A percentile compares a stretch with the other conserved stretches of the same genome.
phyloP scores from a whole-genome alignment of 257 asterid species.

The Petunia secreta region DNA sequence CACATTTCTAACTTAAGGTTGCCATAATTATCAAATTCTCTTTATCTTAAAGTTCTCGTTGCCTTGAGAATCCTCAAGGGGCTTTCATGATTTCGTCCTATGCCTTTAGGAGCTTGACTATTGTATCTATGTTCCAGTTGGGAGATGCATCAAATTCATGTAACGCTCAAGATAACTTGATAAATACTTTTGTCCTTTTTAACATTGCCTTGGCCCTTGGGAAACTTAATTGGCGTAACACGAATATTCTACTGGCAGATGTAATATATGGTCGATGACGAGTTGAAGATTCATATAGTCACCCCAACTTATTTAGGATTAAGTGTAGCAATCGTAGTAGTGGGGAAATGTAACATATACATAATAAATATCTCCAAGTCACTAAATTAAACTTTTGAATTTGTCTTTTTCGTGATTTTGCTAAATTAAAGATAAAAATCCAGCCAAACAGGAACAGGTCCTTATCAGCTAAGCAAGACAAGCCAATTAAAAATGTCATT shows the following conservation, averaged over 20 bases:
- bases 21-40: constrained; percentile 34
- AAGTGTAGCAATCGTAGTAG: too few species aligned
- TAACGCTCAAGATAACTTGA: background rate
- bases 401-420: fast-evolving
- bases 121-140: background rate
- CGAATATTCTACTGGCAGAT: too few species aligned
- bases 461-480: constrained; percentile 19
- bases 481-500: background rate
- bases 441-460: background rate
- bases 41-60: constrained; percentile 27
- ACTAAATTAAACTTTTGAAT: background rate
- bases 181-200: background rate
- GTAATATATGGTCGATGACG: too few species aligned
- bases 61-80: constrained; percentile 24
- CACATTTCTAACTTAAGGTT: constrained; percentile 17
- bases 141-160: background rate
- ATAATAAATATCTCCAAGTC: background rate
- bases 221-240: too few species aligned
- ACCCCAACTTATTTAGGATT: too few species aligned
- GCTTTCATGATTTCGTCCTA: constrained; percentile 26
- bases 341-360: too few species aligned
- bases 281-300: too few species aligned
- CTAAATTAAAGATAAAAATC: background rate
- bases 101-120: constrained; percentile 32
- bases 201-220: too few species aligned